phyloP scores from a whole-genome alignment of 805 yeast genomes.

The Torulaspora delbrueckii region DNA sequence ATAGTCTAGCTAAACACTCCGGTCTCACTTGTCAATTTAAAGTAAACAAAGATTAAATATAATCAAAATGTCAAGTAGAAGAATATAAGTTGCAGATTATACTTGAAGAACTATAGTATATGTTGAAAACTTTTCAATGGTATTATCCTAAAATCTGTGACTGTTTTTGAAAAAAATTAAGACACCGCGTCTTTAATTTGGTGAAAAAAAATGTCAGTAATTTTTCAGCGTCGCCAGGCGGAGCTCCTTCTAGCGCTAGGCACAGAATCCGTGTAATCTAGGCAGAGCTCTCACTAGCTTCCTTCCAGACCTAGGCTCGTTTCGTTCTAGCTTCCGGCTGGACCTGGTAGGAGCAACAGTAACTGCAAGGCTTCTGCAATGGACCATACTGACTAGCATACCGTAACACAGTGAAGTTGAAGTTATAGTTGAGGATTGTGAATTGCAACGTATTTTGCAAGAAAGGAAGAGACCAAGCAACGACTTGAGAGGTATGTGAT shows the following conservation, averaged over 20 bases:
- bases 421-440: neutral
- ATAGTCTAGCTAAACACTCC: slow-evolving; percentile 65
- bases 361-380: neutral
- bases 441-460: neutral
- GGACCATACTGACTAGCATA: neutral
- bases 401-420: neutral
- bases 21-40: slow-evolving; percentile 50
- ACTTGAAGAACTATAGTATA: neutral
- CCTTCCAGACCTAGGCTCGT: neutral
- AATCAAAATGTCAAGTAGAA: slow-evolving; percentile 8
- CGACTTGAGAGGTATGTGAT: slow-evolving; percentile 27
- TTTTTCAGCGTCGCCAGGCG: slow-evolving; percentile 1
- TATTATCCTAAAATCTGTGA: neutral
- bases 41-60: neutral
- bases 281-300: neutral
- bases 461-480: slow-evolving; percentile 15
- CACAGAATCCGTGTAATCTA: neutral
- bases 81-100: neutral
- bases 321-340: neutral
- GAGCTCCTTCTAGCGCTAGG: neutral
- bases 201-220: neutral
- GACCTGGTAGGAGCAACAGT: neutral
- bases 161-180: slow-evolving; percentile 1
- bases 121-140: slow-evolving; percentile 2
- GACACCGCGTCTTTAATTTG: neutral